phyloP scores from a whole-genome alignment of 2,329 filamentous ascomycete species.

The Arthroderma sp. region DNA sequence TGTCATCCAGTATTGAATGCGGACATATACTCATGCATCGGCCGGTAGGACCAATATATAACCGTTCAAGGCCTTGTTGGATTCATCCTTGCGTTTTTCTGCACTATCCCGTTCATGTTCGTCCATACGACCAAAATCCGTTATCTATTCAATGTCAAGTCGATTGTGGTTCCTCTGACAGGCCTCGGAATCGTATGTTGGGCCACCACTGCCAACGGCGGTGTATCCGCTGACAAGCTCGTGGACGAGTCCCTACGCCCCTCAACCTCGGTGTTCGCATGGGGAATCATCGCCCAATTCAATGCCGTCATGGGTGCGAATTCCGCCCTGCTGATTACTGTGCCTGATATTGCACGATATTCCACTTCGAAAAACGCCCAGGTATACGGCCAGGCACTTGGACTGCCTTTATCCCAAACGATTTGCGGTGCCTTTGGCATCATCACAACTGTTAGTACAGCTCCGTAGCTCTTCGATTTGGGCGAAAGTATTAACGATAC shows the following conservation, averaged over 20 bases:
- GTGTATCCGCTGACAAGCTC: conserved; percentile 12
- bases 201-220: conserved; percentile 17
- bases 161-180: conserved; percentile 23
- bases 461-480: neutral
- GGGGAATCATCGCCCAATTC: conserved; percentile 27
- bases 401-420: conserved; percentile 12
- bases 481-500: neutral
- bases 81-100: conserved; percentile 15
- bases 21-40: neutral
- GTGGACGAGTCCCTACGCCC: conserved; percentile 8
- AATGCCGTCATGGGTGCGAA: conserved; percentile 28
- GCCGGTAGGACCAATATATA: conserved; percentile 13
- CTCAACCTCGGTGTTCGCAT: conserved; percentile 20
- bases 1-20: neutral
- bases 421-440: conserved; percentile 15
- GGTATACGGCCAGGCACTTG: conserved; percentile 18
- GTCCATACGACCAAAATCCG: conserved; percentile 26
- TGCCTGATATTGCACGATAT: conserved; percentile 27
- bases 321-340: conserved; percentile 24
- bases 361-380: conserved; percentile 20
- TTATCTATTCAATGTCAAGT: conserved; percentile 25
- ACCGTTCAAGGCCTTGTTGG: conserved; percentile 15
- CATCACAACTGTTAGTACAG: conserved; percentile 12
- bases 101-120: conserved; percentile 18
- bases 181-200: conserved; percentile 27